Base-by-base conservation (phyloP, 768 basidiomycete genomes). In the Pisolithus tinctorius region DNA sequence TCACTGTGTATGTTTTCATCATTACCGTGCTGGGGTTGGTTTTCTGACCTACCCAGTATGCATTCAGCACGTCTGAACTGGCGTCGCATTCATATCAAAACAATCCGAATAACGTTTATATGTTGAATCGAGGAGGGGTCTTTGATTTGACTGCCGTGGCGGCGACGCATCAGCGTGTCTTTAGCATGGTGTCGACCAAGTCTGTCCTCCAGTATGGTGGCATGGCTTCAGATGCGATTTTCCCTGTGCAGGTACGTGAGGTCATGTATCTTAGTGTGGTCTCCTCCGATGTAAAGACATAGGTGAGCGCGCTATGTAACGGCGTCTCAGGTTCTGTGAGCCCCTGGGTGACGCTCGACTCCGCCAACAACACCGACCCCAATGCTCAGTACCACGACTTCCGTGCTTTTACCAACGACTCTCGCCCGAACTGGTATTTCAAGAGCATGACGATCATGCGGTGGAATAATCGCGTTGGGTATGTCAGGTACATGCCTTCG, bases 371-470 rank as follows among this genome's bases (percentile, higher is more conserved):
- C 62, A 81, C 85, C 20, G 85, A 89, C 55, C 62, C 71, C 16
- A 88, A 93, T 60, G 74, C 86, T 0, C 75, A 82, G 60, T 99
- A 98, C 65, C 96, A 98, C 66, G 95, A 99, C 65, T 99, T 99
- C 81, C 88, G 95, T 16, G 85, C 84, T 0, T 84, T 76, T 63
- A 86, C 84, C 34, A 87, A 84, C 52, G 95, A 98, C 62, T 86
- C 87, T 0, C 81, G 96, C 8, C 95, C 95, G 0, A 96, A 99
- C 63, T 99, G 96, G 96, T 99, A 98, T 68, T 93, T 88, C 57
- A 88, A 98, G 71, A 76, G 74, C 53, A 98, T 99, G 96, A 88
- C 89, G 3, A 67, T 80, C 63, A 86, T 99, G 86, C 88, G 95
- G 6, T 96, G 86, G 75, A 85, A 82, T 48, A 82, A 82, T 59